A percentile compares a stretch with the other conserved stretches of the same genome.
phyloP scores from a whole-genome alignment of 2,329 filamentous ascomycete species.

The Ascochyta pisi region DNA sequence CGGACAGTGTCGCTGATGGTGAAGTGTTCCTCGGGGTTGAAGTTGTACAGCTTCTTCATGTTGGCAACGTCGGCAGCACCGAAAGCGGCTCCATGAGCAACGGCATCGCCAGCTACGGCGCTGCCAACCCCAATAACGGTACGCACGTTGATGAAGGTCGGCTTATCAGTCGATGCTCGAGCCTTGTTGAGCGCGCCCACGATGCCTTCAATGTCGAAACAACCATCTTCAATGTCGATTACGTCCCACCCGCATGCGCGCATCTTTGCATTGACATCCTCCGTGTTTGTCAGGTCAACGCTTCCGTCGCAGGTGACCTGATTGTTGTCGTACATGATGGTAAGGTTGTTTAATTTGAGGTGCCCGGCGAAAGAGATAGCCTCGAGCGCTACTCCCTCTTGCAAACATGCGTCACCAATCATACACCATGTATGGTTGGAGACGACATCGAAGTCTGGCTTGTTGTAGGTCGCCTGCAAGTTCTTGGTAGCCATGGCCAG shows the following conservation, averaged over 20 bases:
- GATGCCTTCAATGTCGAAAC: constrained; percentile 58
- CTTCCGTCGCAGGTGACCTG: constrained; percentile 66
- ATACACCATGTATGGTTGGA: constrained; percentile 64
- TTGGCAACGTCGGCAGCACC: constrained; percentile 61
- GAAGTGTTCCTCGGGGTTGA: constrained; percentile 59
- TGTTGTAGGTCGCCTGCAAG: constrained; percentile 62
- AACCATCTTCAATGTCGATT: constrained; percentile 61
- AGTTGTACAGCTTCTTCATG: constrained; percentile 60
- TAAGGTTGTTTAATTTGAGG: constrained; percentile 62
- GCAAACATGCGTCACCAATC: constrained; percentile 65
- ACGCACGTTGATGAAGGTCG: constrained; percentile 64
- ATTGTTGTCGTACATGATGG: constrained; percentile 68
- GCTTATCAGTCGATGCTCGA: constrained; percentile 55
- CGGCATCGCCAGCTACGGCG: constrained; percentile 55
- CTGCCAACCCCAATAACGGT: constrained; percentile 65
- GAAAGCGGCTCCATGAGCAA: constrained; percentile 65
- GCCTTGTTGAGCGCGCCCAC: constrained; percentile 57
- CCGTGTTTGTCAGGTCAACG: constrained; percentile 61
- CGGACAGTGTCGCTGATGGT: constrained; percentile 56
- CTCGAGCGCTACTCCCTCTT: constrained; percentile 65
- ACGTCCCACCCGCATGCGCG: constrained; percentile 63
- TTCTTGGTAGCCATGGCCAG: constrained; percentile 65
- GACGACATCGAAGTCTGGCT: constrained; percentile 57
- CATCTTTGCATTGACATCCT: constrained; percentile 66
- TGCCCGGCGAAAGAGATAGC: constrained; percentile 65